Percentiles rank a stretch among this genome's conserved stretches.
Conservation (phyloP, 2,329 filamentous ascomycete genomes). For the Paracamarosporium sp. region DNA sequence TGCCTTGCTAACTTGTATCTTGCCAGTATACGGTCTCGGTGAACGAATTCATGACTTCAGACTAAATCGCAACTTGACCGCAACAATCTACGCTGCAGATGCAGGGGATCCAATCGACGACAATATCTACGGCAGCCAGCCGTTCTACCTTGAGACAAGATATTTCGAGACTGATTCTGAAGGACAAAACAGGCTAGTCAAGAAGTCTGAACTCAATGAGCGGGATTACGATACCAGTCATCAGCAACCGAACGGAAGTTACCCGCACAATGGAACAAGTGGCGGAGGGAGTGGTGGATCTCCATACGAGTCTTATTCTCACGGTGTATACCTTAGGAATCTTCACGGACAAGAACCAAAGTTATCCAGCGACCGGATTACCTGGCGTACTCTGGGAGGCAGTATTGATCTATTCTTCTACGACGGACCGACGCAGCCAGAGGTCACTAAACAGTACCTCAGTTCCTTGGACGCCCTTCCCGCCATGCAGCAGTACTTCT, state of each 20-base stretch:
- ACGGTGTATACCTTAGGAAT: slow-evolving; percentile 80
- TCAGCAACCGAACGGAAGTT: slow-evolving; percentile 1
- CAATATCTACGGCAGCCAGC: slow-evolving; percentile 79
- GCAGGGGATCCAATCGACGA: slow-evolving; percentile 67
- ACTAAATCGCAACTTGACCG: slow-evolving; percentile 75
- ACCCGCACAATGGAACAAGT: slow-evolving; percentile 2
- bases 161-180: slow-evolving; percentile 67
- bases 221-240: slow-evolving; percentile 15
- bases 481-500: slow-evolving; percentile 79
- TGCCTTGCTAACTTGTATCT: not conserved
- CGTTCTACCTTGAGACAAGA: slow-evolving; percentile 80
- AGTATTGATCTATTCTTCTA: slow-evolving; percentile 82
- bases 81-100: slow-evolving; percentile 73
- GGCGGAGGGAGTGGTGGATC: slow-evolving; percentile 49
- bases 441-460: slow-evolving; percentile 76
- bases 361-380: slow-evolving; percentile 68
- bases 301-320: slow-evolving; percentile 71
- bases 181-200: slow-evolving; percentile 60
- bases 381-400: slow-evolving; percentile 77
- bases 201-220: slow-evolving; percentile 56
- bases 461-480: slow-evolving; percentile 71
- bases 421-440: slow-evolving; percentile 71
- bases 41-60: slow-evolving; percentile 75
- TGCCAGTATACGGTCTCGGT: slow-evolving; percentile 71
- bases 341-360: slow-evolving; percentile 78